Conservation (phyloP, 2,329 filamentous ascomycete species). For the Zasmidium citrigriseum region DNA sequence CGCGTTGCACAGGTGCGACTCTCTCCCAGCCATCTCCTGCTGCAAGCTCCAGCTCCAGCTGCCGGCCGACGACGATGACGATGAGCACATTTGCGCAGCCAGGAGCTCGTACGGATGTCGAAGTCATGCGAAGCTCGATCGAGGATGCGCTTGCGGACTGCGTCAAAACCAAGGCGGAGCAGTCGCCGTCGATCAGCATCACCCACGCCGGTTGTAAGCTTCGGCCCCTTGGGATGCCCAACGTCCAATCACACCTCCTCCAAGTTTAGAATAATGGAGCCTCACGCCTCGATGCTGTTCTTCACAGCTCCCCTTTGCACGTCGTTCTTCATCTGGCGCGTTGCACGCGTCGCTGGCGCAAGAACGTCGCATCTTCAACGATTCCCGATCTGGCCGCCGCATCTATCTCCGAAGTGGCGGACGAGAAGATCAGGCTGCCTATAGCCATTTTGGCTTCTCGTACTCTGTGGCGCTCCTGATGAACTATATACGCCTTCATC, state of each 20-base stretch:
- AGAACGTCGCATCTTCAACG: not conserved
- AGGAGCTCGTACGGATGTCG: not conserved
- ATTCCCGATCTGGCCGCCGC: not conserved
- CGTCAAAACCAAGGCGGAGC: not conserved
- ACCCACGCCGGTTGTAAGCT: not conserved
- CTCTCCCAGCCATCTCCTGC: not conserved
- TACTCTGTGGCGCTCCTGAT: not conserved
- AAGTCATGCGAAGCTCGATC: not conserved
- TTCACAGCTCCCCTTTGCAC: not conserved
- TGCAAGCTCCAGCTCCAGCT: not conserved
- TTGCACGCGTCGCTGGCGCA: not conserved
- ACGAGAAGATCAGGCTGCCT: not conserved
- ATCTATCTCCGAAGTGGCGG: not conserved
- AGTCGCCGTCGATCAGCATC: not conserved
- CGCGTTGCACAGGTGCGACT: not conserved
- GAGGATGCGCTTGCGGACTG: not conserved
- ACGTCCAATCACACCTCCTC: not conserved
- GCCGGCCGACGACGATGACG: too few relatives aligned
- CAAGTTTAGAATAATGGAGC: not conserved
- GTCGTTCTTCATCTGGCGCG: not conserved
- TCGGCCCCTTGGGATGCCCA: not conserved
- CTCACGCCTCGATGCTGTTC: not conserved
- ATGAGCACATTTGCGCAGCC: not conserved
- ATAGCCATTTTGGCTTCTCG: not conserved
- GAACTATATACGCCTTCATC: not conserved